These are phyloP conservation scores for Candida ulmi DNA, from an alignment of 805 yeast genomes.

Conservation along the genomic window DNA sequence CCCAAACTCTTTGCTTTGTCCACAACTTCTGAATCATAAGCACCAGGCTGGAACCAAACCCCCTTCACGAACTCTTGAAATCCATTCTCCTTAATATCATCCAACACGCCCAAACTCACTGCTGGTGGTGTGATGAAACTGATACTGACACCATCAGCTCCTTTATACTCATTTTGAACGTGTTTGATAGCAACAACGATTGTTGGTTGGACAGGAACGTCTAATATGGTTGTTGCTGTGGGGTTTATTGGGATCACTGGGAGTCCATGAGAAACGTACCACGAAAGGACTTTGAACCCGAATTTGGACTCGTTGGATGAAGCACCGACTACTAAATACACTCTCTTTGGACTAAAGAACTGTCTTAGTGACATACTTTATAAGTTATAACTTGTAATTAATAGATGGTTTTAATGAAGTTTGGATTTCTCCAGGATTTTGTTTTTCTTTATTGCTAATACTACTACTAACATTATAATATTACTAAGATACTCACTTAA, in stretches of 20 bases:
- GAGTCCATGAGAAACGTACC: conserved; percentile 56
- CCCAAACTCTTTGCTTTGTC: conserved; percentile 31
- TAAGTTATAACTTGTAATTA: too few species aligned
- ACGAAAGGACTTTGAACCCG: conserved; percentile 61
- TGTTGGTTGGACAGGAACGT: conserved; percentile 31
- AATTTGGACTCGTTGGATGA: conserved; percentile 57
- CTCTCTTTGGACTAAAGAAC: conserved; percentile 49
- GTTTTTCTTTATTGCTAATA: too few species aligned
- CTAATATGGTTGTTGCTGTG: conserved; percentile 40
- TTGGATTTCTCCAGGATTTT: too few species aligned
- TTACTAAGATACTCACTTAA: too few species aligned
- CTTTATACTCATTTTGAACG: conserved; percentile 17
- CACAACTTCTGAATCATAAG: conserved; percentile 50
- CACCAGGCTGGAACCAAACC: conserved; percentile 84
- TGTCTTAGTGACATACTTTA: conserved; percentile 24
- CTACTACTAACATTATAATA: too few species aligned
- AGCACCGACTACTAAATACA: conserved; percentile 69
- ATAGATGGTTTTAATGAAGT: too few species aligned
- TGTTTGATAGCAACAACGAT: conserved; percentile 24
- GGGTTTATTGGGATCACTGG: conserved; percentile 69
- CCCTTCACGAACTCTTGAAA: conserved; percentile 36
- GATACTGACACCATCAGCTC: conserved; percentile 44
- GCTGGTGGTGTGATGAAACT: conserved; percentile 75
- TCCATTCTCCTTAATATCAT: conserved; percentile 28
- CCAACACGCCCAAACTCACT: conserved; percentile 42